Evolutionary conservation across 257 asterid species (phyloP), one percentile per base, ranked within the genome.

Genomic region (Nicotiana tabacum): DNA sequence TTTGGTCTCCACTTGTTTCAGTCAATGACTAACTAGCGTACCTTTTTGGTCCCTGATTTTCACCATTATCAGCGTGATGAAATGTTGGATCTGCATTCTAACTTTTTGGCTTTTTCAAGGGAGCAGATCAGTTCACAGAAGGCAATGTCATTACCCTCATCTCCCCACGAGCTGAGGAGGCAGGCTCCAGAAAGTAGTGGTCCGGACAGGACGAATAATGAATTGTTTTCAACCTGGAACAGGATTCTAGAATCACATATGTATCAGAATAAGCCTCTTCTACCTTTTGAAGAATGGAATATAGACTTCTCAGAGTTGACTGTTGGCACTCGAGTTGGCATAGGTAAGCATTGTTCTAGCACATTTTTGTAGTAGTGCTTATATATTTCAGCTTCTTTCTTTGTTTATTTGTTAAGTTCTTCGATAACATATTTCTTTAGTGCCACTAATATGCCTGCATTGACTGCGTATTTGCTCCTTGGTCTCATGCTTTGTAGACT

Each of bases 301-400:
- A 94, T 96, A 85, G 99, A 93, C 82, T 96, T 88, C 88, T 91
- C 97, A 6, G 99, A 96, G 90, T 79, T 94, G 81, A 89, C 92
- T 81, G 95, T 96, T 16, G 98, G 99, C 85, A 93, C 96, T 81
- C 98, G 98, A 57, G 97, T 94, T 81, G 99, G 99, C 80, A 96
- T 96, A 83, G 98, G 99, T 96, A 85, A 91, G 96, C 82, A 46
- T 72, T 72, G 24, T 72, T 72, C 61, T 46, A 24, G 29, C 48
- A 46, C 61, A 46, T 24, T 72, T 12, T 46, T 46, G 39, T 72
- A 11, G 79, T 24, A 46, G 57, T 72, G n/a, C 79, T 72, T 58
- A 46, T 46, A 58, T 72, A 24, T 46, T 46, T 72, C 60, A 72
- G 58, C 37, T 70, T 70, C 35, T 43, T 21, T 72, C 39, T 72